Evolutionary conservation across 306 rosid genomes (phyloP).

Genomic region (Prinsepia uniflora): DNA sequence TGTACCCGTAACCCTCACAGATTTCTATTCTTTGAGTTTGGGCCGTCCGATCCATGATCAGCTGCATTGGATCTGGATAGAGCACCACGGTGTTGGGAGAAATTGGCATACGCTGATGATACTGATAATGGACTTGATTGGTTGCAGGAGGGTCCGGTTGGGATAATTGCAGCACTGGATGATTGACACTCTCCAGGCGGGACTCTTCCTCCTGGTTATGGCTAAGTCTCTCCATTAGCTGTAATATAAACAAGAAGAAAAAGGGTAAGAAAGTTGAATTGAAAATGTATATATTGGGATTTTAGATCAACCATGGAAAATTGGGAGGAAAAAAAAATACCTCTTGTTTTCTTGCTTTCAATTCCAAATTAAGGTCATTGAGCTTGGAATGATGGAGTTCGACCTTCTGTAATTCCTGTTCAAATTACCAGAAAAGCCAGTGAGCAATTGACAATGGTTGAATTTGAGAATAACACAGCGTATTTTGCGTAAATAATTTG

Average conservation of each 20-base stretch:
- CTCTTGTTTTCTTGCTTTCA: slow-evolving; percentile 42
- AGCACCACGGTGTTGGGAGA: background rate
- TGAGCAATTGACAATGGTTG: too few species aligned
- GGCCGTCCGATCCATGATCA: slow-evolving; percentile 19
- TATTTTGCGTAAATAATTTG: slow-evolving; percentile 12
- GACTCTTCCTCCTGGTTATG: slow-evolving; percentile 12
- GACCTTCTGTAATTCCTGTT: slow-evolving; percentile 48
- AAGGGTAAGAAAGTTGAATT: background rate
- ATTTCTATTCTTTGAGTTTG: slow-evolving; percentile 11
- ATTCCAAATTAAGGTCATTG: slow-evolving; percentile 28
- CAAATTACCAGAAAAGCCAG: background rate
- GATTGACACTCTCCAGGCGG: slow-evolving; percentile 7
- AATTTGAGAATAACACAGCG: background rate
- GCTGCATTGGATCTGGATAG: background rate
- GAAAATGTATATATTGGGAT: background rate
- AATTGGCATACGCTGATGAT: background rate
- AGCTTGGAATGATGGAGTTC: slow-evolving; percentile 16
- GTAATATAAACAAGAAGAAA: slow-evolving; percentile 13
- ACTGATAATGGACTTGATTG: slow-evolving; percentile 10
- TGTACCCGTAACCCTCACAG: background rate
- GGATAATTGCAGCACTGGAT: background rate
- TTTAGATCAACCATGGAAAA: background rate
- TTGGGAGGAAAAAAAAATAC: slow-evolving; percentile 22
- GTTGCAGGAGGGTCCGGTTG: background rate
- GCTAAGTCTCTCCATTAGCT: slow-evolving; percentile 24